Evolutionary conservation across 2,329 filamentous ascomycete genomes (phyloP), one percentile per base, ranked within the genome.

Genomic region (Celoporthe dispersa): DNA sequence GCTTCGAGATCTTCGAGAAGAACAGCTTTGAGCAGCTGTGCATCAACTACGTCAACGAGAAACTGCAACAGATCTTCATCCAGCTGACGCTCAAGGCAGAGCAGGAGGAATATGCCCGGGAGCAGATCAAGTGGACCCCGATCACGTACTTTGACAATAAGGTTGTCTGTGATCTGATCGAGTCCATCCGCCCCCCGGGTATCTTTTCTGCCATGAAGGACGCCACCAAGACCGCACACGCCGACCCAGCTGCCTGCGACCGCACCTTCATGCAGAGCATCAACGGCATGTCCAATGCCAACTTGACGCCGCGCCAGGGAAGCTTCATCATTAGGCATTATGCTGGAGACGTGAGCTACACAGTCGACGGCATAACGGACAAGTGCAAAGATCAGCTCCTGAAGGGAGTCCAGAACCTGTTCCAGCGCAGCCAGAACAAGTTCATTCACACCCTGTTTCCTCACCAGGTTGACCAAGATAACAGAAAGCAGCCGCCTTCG

Each of bases 111-210:
- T 99, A 99, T 77, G 94, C 92, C 22, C 87, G 93, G 64, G 96
- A 99, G 81, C 91, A 98, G 84, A 99, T 99, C 78, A 91, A 97
- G 78, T 99, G 96, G 96, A 98, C 94, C 0, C 96, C 96, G 2
- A 99, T 99, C 86, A 97, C 96, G 77, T 99, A 98, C 82, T 99
- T 98, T 76, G 96, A 99, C 82, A 99, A 99, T 87, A 98, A 98
- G 85, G 91, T 99, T 63, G 96, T 99, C 69, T 99, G 96, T 79
- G 96, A 98, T 72, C 81, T 99, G 77, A 99, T 99, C 75, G 96
- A 99, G 81, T 93, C 97, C 78, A 90, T 92, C 78, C 87, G 94
- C 67, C 96, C 96, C 7, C 92, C 94, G 1, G 96, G 96, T 77
- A 90, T 99, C 61, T 98, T 99, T 78, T 96, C 96, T 8, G 94